Evolutionary conservation across 2,329 filamentous ascomycete species (phyloP).

Genomic region (Rachicladosporium sp.): DNA sequence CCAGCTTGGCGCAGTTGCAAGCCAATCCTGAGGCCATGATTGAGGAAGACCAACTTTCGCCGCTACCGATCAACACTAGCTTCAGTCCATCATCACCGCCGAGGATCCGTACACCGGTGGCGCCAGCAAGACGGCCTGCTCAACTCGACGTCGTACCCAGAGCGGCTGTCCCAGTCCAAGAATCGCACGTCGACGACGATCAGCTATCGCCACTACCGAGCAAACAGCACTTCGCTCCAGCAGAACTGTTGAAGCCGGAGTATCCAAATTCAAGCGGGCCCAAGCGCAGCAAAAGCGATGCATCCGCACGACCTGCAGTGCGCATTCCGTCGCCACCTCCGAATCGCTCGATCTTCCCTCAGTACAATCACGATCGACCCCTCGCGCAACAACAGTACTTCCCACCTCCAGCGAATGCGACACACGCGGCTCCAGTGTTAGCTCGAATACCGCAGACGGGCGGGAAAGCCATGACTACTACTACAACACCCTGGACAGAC

Average conservation of each 20-base stretch:
- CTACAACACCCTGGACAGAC: constrained; percentile 7
- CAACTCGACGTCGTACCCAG: constrained; percentile 6
- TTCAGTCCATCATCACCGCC: constrained; percentile 8
- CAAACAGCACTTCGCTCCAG: constrained; percentile 12
- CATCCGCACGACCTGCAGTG: constrained; percentile 1
- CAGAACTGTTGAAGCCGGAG: constrained; percentile 7
- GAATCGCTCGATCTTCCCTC: constrained; percentile 63
- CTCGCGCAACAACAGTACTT: constrained; percentile 59
- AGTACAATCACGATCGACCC: constrained; percentile 56
- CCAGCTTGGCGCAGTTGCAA: background rate
- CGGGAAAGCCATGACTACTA: background rate
- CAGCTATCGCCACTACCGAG: constrained; percentile 15
- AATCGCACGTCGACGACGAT: constrained; percentile 10
- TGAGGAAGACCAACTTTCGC: constrained; percentile 15
- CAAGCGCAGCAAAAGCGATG: constrained; percentile 5
- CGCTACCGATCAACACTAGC: constrained; percentile 14
- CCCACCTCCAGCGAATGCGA: constrained; percentile 34
- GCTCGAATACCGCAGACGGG: background rate
- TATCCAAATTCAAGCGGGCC: constrained; percentile 7
- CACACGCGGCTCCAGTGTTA: background rate
- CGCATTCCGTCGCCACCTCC: constrained; percentile 19
- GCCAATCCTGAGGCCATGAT: constrained; percentile 1
- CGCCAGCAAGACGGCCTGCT: constrained; percentile 1
- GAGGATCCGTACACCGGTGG: constrained; percentile 1
- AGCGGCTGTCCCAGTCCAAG: constrained; percentile 3